Percentiles rank a stretch among this genome's conserved stretches.
These are phyloP conservation scores for Cladosporium sp. DNA, from an alignment of 2,329 filamentous ascomycete species.

Conservation along the genomic window DNA sequence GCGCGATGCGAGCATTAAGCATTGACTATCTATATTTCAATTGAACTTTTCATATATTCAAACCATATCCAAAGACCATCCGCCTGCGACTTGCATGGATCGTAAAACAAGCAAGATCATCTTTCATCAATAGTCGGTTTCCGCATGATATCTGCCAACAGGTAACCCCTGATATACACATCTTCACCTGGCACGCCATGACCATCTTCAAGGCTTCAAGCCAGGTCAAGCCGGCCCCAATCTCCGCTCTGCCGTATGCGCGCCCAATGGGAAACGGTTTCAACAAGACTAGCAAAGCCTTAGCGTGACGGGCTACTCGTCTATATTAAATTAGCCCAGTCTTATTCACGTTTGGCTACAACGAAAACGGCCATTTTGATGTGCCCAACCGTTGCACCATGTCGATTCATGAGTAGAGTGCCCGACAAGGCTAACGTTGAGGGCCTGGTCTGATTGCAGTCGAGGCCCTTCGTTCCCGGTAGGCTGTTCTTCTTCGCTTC, in stretches of 20 bases:
- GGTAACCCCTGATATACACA: not conserved
- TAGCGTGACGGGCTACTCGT: conserved; percentile 7
- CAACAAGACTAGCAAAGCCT: too few relatives aligned
- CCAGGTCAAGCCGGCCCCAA: not conserved
- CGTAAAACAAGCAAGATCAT: too few relatives aligned
- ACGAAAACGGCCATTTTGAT: not conserved
- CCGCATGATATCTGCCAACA: too few relatives aligned
- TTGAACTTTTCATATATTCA: too few relatives aligned
- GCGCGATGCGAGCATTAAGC: conserved; percentile 5
- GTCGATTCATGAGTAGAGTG: conserved; percentile 2
- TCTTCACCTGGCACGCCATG: not conserved
- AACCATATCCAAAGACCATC: too few relatives aligned
- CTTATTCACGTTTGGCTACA: conserved; percentile 1
- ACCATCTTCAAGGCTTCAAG: conserved; percentile 6
- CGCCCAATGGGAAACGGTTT: too few relatives aligned
- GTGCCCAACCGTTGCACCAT: too few relatives aligned
- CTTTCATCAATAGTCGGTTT: too few relatives aligned
- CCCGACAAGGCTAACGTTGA: conserved; percentile 1
- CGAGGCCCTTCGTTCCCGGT: conserved; percentile 2
- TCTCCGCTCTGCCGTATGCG: conserved; percentile 1
- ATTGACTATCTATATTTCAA: not conserved
- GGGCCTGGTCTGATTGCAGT: not conserved
- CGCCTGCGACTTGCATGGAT: too few relatives aligned
- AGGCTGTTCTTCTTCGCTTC: not conserved
- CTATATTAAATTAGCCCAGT: conserved; percentile 1